Evolutionary conservation across 768 basidiomycete species (phyloP), one percentile per base, ranked within the genome.

Genomic region (Leccinum disarticulatum): DNA sequence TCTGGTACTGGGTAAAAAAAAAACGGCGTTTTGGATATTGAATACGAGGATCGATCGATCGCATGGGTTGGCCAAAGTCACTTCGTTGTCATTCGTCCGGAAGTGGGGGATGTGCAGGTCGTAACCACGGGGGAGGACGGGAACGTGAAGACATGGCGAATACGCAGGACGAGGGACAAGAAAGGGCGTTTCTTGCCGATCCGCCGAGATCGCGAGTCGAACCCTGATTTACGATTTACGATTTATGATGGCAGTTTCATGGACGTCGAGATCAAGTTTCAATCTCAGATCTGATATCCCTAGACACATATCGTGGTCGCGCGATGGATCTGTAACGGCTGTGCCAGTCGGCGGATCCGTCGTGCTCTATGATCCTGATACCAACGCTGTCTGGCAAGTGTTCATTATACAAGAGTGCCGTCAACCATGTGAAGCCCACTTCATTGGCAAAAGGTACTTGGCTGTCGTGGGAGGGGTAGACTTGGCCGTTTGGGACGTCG

Each of bases 11-110:
- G 92, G 84, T n/a, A n/a, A 88, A 68, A 77, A 76, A 48, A 85
- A 82, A 62, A 75, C 79, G 58, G 77, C 79, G 52, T 80, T 75
- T 51, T 92, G 87, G 87, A 77, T 76, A 68, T 81, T 98, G 68
- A 95, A 94, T 72, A 95, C 95, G 14, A 86, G 94, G 54, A 84
- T 97, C 61, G 92, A 96, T 70, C 81, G 85, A 31, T 95, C 96
- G 7, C 97, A 98, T 73, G 91, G 90, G 30, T 68, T 77, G 38
- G 73, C 77, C 46, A 80, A 77, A 58, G 79, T 97, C 31, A 84
- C 85, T 11, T 81, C 83, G 2, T 67, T 93, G 49, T 76, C 81
- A 11, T 98, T 77, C 86, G 84, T 56, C 87, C 91, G 4, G 60
- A 58, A 61, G 36, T 63, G 59, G 67, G 74, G 60, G 57, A 73